These are phyloP conservation scores for Westerdykella sp. DNA, from an alignment of 2,329 filamentous ascomycete genomes.

Conservation along the genomic window DNA sequence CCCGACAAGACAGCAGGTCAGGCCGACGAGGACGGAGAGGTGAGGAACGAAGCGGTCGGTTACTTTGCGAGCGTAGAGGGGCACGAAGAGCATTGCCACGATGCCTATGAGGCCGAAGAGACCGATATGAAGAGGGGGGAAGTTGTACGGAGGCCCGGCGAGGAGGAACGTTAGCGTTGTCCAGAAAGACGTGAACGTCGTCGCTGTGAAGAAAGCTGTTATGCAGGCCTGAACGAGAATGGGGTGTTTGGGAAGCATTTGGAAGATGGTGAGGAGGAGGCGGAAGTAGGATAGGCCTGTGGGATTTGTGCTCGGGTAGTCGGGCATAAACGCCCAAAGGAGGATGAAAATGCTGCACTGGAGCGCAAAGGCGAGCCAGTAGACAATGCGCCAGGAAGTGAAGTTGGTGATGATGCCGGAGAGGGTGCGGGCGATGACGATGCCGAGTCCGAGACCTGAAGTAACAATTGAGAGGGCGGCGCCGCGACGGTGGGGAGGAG, in stretches of 20 bases:
- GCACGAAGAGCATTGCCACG: conserved; percentile 59
- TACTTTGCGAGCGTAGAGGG: conserved; percentile 62
- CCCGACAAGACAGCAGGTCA: conserved; percentile 54
- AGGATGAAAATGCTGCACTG: conserved; percentile 61
- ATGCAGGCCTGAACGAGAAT: conserved; percentile 64
- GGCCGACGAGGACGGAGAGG: conserved; percentile 59
- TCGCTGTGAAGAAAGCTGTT: conserved; percentile 56
- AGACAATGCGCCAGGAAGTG: conserved; percentile 68
- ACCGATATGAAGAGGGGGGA: conserved; percentile 62
- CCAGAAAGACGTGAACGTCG: conserved; percentile 63
- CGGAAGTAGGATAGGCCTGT: conserved; percentile 57
- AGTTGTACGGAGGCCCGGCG: conserved; percentile 62
- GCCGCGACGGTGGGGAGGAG: conserved; percentile 61
- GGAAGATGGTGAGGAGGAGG: conserved; percentile 59
- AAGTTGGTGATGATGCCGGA: conserved; percentile 70
- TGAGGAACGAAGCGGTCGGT: conserved; percentile 66
- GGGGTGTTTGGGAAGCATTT: conserved; percentile 59
- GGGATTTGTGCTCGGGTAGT: conserved; percentile 71
- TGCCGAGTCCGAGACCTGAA: conserved; percentile 67
- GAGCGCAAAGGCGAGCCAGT: conserved; percentile 68
- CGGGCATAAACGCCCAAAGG: conserved; percentile 70
- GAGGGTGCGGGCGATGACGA: conserved; percentile 68
- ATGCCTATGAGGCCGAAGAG: conserved; percentile 75
- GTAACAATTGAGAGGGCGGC: conserved; percentile 67
- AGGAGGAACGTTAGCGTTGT: conserved; percentile 76